Evolutionary conservation across 2,329 filamentous ascomycete species (phyloP).

Genomic region (Emericellopsis cladophorae): DNA sequence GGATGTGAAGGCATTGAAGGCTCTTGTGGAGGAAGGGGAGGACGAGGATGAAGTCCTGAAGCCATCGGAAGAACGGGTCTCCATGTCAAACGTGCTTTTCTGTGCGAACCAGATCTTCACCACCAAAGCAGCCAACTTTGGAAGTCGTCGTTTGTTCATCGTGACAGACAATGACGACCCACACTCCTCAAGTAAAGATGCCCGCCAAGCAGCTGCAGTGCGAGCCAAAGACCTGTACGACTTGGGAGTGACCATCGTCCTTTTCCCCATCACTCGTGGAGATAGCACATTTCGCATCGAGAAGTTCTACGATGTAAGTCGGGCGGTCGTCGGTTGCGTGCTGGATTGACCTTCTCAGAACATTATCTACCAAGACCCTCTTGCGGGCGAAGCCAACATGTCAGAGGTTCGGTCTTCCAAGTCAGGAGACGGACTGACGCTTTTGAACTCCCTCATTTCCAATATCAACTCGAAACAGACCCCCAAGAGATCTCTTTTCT

Average conservation of each 20-base stretch:
- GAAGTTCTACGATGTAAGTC: slow-evolving; percentile 78
- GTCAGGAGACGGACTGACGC: slow-evolving; percentile 61
- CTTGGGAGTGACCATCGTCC: slow-evolving; percentile 77
- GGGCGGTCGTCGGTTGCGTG: too few species aligned
- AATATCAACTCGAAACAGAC: slow-evolving; percentile 87
- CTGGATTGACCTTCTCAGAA: slow-evolving; percentile 38
- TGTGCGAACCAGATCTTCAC: slow-evolving; percentile 96
- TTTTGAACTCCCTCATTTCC: slow-evolving; percentile 69
- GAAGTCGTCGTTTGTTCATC: slow-evolving; percentile 84
- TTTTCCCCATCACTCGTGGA: slow-evolving; percentile 73
- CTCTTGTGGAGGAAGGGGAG: slow-evolving; percentile 66
- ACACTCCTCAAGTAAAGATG: slow-evolving; percentile 57
- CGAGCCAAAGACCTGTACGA: slow-evolving; percentile 93
- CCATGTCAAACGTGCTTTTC: slow-evolving; percentile 84
- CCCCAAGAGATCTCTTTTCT: slow-evolving; percentile 75
- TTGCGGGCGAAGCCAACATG: slow-evolving; percentile 46
- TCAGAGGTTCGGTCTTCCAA: slow-evolving; percentile 47
- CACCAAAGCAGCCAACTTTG: slow-evolving; percentile 87
- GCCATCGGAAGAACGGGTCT: slow-evolving; percentile 55
- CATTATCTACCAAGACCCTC: slow-evolving; percentile 74
- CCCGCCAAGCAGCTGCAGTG: slow-evolving; percentile 66
- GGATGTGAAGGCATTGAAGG: slow-evolving; percentile 71
- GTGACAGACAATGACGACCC: slow-evolving; percentile 92
- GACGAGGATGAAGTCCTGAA: slow-evolving; percentile 56
- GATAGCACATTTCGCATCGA: slow-evolving; percentile 64